Conservation (phyloP, 805 yeast species). For the Ogataea nakhonphanomensis region DNA sequence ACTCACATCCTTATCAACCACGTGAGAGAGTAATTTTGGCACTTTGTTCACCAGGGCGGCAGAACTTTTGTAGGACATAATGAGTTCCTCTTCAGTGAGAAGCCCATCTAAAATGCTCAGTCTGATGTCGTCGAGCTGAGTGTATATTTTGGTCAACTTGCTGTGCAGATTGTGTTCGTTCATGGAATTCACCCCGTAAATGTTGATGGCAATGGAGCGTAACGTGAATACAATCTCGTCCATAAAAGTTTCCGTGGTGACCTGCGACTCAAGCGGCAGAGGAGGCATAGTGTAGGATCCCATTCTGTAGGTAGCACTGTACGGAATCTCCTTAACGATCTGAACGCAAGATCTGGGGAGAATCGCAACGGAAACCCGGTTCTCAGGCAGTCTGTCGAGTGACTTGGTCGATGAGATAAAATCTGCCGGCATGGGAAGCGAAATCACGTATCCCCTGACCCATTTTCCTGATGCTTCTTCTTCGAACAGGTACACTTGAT, state of each 20-base stretch:
- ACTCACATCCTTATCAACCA: conserved; percentile 24
- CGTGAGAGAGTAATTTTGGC: conserved; percentile 54
- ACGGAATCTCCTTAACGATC: conserved; percentile 37
- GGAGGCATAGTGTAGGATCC: conserved; percentile 39
- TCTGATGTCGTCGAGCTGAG: conserved; percentile 56
- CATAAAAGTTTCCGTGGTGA: conserved; percentile 41
- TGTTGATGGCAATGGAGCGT: conserved; percentile 56
- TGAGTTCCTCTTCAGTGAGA: conserved; percentile 52
- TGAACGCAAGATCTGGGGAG: conserved; percentile 58
- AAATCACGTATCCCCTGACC: conserved; percentile 75
- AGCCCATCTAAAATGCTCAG: conserved; percentile 48
- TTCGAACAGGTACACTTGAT: conserved; percentile 73
- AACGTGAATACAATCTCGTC: conserved; percentile 59
- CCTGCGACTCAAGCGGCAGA: conserved; percentile 47
- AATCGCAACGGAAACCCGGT: conserved; percentile 49
- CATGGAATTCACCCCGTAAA: conserved; percentile 66
- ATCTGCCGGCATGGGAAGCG: conserved; percentile 68
- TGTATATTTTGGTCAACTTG: conserved; percentile 50
- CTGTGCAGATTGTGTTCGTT: conserved; percentile 65
- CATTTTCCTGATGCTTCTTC: conserved; percentile 51
- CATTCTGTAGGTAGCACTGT: conserved; percentile 8
- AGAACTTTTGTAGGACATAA: conserved; percentile 46
- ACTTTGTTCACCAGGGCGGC: conserved; percentile 53
- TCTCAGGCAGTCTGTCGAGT: conserved; percentile 60
- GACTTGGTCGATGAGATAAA: conserved; percentile 58